phyloP scores from a whole-genome alignment of 352 stramenopile species.

The Phytopythium boreale region DNA sequence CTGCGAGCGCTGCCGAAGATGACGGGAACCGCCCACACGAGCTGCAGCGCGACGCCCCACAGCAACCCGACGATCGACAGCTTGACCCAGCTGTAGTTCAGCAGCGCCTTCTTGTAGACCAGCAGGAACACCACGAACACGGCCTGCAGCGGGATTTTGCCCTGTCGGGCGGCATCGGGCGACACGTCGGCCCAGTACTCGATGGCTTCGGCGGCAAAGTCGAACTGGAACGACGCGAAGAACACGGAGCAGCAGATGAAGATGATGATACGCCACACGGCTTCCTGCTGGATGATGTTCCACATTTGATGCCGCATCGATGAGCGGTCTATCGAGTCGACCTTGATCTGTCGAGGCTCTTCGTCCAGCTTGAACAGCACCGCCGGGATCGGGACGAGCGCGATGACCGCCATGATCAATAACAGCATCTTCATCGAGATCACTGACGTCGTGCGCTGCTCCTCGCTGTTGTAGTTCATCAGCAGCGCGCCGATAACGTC shows the following conservation, averaged over 20 bases:
- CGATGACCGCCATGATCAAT: conserved; percentile 62
- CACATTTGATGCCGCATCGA: conserved; percentile 63
- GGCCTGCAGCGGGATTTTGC: conserved; percentile 39
- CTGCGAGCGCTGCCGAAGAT: conserved; percentile 45
- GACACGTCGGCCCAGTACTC: conserved; percentile 43
- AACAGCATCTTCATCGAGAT: conserved; percentile 72
- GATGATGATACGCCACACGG: conserved; percentile 68
- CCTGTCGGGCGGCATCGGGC: conserved; percentile 32
- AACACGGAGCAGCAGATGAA: conserved; percentile 67
- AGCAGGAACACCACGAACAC: conserved; percentile 47
- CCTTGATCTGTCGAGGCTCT: conserved; percentile 68
- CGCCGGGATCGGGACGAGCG: conserved; percentile 58
- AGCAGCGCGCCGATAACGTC: conserved; percentile 36
- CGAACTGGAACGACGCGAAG: conserved; percentile 61
- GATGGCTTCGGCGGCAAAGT: conserved; percentile 45
- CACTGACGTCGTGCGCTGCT: conserved; percentile 25
- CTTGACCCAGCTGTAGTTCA: conserved; percentile 76
- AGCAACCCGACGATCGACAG: conserved; percentile 45
- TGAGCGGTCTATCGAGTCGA: conserved; percentile 58
- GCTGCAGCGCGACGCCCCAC: conserved; percentile 27
- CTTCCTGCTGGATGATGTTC: conserved; percentile 74
- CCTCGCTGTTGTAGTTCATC: conserved; percentile 37
- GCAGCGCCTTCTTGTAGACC: conserved; percentile 49
- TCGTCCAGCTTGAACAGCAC: conserved; percentile 67
- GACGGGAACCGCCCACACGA: conserved; percentile 38